These are phyloP conservation scores for Boletus barrowsii DNA, from an alignment of 768 basidiomycete genomes.

Conservation along the genomic window DNA sequence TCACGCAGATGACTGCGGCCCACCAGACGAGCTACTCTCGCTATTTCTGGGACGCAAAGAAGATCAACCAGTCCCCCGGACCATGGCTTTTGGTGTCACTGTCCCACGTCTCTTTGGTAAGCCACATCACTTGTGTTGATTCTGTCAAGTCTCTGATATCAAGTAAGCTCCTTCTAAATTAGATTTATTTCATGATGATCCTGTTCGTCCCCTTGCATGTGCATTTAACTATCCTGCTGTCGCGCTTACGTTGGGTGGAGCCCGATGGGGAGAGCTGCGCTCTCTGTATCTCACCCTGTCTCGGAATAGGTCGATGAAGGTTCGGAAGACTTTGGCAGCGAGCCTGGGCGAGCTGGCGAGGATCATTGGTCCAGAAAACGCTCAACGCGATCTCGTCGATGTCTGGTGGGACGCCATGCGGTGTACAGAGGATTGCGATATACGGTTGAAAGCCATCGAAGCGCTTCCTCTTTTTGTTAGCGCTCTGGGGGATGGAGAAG, in stretches of 20 bases:
- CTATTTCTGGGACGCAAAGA: conserved; percentile 70
- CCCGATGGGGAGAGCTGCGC: conserved; percentile 73
- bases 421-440: conserved; percentile 58
- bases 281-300: conserved; percentile 65
- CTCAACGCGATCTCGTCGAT: conserved; percentile 63
- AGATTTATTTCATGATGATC: conserved; percentile 57
- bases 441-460: conserved; percentile 70
- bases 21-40: conserved; percentile 69
- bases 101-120: conserved; percentile 17
- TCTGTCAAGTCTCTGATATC: conserved; percentile 4
- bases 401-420: conserved; percentile 65
- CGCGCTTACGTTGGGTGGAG: conserved; percentile 71
- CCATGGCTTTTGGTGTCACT: conserved; percentile 6
- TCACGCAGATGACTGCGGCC: conserved; percentile 54
- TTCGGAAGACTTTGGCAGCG: conserved; percentile 80
- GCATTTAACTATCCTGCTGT: conserved; percentile 94
- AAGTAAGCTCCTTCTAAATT: conserved; percentile 26
- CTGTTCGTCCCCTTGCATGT: conserved; percentile 71
- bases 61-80: conserved; percentile 36
- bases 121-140: neutral
- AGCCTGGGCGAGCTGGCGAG: conserved; percentile 86
- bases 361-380: conserved; percentile 71
- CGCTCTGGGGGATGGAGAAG: conserved; percentile 47
- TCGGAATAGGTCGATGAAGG: conserved; percentile 54
- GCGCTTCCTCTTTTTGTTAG: conserved; percentile 55